Evolutionary conservation across 305 asterid genomes (phyloP), one percentile per base, ranked within the genome.

Genomic region (Fraxinus albicans): DNA sequence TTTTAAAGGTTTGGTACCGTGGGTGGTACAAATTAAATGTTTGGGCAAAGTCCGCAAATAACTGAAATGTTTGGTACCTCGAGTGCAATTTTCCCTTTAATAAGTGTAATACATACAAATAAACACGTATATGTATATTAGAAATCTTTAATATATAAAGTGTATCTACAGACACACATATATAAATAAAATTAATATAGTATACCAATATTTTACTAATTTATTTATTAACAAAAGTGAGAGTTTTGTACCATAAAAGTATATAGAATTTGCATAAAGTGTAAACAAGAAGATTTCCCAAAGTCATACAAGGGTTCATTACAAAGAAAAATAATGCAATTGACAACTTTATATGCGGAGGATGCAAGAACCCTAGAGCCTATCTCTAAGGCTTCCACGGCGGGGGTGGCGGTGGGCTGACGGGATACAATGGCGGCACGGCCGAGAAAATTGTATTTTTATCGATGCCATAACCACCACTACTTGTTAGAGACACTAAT

Each of bases 351-450:
- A 74, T 23, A 25, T 65, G 35, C 7, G 36, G 76, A 81, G 44
- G 76, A 53, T 53, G 8, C 15, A 19, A 73, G 23, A 74, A 53
- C 75, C 34, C 80, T 74, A 23, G 34, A 27, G 73, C 38, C 75
- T 13, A 75, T 74, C 76, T 72, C 69, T 83, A 92, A 65, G 99
- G 97, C 90, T 33, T 89, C 97, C 97, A 94, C n/a, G 97, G 96
- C 35, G 95, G 88, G 8, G 98, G 94, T 9, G 99, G 98, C 0
- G 98, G 94, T 2, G 97, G 94, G 77, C 60, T 88, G 53, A 33
- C 10, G 3, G 95, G 89, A 65, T 90, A 92, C 55, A 92, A 58
- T 4, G 97, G 98, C 4, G 97, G 98, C 85, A 95, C 93, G 17
- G 92, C 91, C 0, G 94, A 83, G 84, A 95, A 95, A 12, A 95